Evolutionary conservation across 108 stramenopile species (phyloP).

Genomic region (Cyclotella choctawhatcheeana): DNA sequence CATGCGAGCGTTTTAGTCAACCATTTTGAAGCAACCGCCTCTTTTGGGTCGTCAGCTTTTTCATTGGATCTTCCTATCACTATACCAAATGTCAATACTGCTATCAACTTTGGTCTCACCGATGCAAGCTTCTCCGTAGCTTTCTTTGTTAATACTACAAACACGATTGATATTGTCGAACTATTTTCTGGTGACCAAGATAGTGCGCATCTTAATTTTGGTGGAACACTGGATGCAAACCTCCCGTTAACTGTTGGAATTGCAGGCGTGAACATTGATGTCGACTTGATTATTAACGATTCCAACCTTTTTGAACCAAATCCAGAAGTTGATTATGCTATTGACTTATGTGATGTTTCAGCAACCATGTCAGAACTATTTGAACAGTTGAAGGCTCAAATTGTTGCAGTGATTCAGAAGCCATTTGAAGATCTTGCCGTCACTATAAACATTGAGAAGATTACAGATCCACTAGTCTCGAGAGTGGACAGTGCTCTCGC

Average conservation of each 20-base stretch:
- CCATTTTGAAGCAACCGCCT: background rate
- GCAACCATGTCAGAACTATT: background rate
- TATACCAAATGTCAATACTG: background rate
- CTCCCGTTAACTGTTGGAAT: background rate
- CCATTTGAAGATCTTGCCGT: background rate
- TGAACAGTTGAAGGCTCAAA: background rate
- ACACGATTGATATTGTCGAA: background rate
- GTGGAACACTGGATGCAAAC: background rate
- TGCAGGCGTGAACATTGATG: background rate
- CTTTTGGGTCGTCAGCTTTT: background rate
- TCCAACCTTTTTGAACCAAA: background rate
- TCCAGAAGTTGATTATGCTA: background rate
- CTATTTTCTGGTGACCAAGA: background rate
- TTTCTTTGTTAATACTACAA: background rate
- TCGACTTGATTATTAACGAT: background rate
- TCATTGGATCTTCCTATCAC: background rate
- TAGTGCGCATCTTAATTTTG: background rate
- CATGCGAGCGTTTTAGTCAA: background rate
- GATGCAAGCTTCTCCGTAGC: background rate
- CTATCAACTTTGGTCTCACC: background rate
- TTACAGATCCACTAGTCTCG: background rate
- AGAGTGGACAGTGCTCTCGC: background rate
- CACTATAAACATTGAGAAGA: background rate
- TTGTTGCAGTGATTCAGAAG: background rate
- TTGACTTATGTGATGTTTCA: background rate